Base-by-base conservation (phyloP, 2,329 filamentous ascomycete species). In the Ambrosiella cleistominuta region DNA sequence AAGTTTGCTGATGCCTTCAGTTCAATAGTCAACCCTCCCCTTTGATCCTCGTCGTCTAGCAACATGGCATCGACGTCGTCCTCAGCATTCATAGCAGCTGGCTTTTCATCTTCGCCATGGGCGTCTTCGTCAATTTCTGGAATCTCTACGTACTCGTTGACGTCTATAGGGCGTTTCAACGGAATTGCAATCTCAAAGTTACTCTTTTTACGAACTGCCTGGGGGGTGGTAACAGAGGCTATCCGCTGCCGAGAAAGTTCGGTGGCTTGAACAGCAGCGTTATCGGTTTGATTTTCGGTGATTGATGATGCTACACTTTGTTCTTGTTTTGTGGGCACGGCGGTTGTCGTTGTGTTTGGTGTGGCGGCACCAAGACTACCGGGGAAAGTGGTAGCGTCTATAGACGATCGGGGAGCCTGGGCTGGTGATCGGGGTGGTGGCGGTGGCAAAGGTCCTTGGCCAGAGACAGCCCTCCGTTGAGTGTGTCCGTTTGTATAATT, bases 111-210 rank as follows among this genome's bases (percentile, higher is more conserved):
- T 38, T 58, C 57, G 1, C 17, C 45, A 37, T 57, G 38, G n/a
- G 56, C 56, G 57, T 50, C 57, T 7, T 45, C 35, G 17, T 54
- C 51, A 12, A 19, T 11, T 11, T 55, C 53, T 4, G 42, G 38
- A 47, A 35, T 45, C 12, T 55, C 27, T n/a, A 44, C 53, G 45
- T 60, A 52, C 35, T 60, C 54, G 9, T 42, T 27, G 47, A 35
- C 53, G 38, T 56, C 58, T 44, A 56, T 51, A 5, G 38, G 58
- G 11, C 67, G 69, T 64, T 73, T 74, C 6, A 72, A 70, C 2
- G 75, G 74, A 60, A 78, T 72, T 7, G 69, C 67, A 54, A 78
- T 72, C 62, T 78, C 75, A 54, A 78, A 70, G 55, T 67, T 72
- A 57, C 69, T 65, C 15, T 69, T 66, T 52, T 70, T 72, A 2